These are phyloP conservation scores for Strobilomyces echinocephalus DNA, from an alignment of 768 basidiomycete species.

Conservation along the genomic window DNA sequence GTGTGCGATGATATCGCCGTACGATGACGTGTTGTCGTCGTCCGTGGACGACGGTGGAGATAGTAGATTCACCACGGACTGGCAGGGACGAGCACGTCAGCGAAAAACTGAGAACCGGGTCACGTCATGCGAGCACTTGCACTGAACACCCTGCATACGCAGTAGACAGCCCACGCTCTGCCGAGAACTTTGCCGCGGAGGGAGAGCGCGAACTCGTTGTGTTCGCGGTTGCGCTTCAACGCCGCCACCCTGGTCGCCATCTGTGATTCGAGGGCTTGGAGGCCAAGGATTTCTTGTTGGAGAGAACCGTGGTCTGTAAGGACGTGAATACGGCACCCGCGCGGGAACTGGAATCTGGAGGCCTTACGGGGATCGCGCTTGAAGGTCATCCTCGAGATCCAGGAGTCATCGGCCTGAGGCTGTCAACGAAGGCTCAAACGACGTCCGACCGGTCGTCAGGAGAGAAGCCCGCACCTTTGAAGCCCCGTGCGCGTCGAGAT, in stretches of 20 bases:
- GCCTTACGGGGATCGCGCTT: slow-evolving; percentile 31
- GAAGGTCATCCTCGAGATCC: slow-evolving; percentile 28
- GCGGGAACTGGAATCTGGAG: not conserved
- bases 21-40: slow-evolving; percentile 39
- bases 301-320: slow-evolving; percentile 35
- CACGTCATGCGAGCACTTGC: slow-evolving; percentile 37
- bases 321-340: not conserved
- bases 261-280: slow-evolving; percentile 64
- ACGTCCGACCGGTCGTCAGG: not conserved
- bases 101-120: not conserved
- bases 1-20: slow-evolving; percentile 40
- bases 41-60: slow-evolving; percentile 30
- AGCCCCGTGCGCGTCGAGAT: slow-evolving; percentile 21
- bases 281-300: slow-evolving; percentile 56
- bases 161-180: slow-evolving; percentile 61
- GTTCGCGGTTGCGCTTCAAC: slow-evolving; percentile 45
- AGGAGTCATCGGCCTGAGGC: slow-evolving; percentile 24
- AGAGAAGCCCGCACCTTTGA: slow-evolving; percentile 22
- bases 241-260: slow-evolving; percentile 55
- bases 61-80: slow-evolving; percentile 34
- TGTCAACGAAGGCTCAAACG: slow-evolving; percentile 12
- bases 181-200: slow-evolving; percentile 51
- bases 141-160: slow-evolving; percentile 54
- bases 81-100: slow-evolving; percentile 14
- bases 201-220: slow-evolving; percentile 48